Percentiles rank a stretch among this genome's conserved stretches.
phyloP scores from a whole-genome alignment of 768 basidiomycete species.

The Tylopilus vinaceipallidus region DNA sequence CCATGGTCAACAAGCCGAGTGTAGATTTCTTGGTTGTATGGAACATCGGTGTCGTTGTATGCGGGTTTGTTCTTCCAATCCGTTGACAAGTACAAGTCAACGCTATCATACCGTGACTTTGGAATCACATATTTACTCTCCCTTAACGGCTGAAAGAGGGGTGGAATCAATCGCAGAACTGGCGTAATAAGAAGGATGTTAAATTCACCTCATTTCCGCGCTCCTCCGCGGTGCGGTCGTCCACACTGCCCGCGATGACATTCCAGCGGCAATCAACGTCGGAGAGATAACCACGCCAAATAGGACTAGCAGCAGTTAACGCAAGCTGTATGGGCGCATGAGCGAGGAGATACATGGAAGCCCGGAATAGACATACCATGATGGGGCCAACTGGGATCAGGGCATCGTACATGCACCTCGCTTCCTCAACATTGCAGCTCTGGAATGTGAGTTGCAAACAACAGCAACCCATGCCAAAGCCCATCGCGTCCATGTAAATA shows the following conservation, averaged over 20 bases:
- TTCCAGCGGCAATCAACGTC: conserved; percentile 99
- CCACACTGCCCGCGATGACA: conserved; percentile 97
- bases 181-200: conserved; percentile 6
- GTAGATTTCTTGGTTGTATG: conserved; percentile 74
- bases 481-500: conserved; percentile 99
- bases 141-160: conserved; percentile 63
- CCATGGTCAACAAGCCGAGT: conserved; percentile 75
- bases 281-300: conserved; percentile 91
- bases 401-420: conserved; percentile 93
- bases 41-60: conserved; percentile 87
- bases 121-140: conserved; percentile 78
- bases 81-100: conserved; percentile 89
- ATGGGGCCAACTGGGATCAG: conserved; percentile 94
- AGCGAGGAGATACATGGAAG: background rate
- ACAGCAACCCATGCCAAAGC: conserved; percentile 99
- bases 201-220: conserved; percentile 71
- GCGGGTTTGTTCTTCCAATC: conserved; percentile 86
- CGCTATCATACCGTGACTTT: conserved; percentile 97
- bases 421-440: conserved; percentile 90
- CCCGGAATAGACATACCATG: conserved; percentile 54
- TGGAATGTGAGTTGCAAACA: conserved; percentile 98
- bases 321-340: conserved; percentile 65
- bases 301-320: conserved; percentile 89
- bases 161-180: conserved; percentile 3
- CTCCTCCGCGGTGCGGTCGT: conserved; percentile 95